Base-by-base conservation (phyloP, 1,284 basidiomycete species). In the Tausonia pullulans region DNA sequence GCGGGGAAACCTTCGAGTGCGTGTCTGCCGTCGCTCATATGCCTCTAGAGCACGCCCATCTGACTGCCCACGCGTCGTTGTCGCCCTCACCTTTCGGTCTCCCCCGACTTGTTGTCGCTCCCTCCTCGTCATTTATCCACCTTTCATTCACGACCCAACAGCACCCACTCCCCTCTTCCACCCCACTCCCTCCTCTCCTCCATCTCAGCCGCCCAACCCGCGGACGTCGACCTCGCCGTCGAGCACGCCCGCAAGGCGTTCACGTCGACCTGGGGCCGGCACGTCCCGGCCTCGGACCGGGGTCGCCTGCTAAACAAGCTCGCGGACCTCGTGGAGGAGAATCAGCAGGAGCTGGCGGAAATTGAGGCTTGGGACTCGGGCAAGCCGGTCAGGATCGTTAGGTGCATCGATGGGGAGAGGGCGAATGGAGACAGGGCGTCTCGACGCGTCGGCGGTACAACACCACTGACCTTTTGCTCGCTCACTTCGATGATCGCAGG, bases 181-280 rank as follows among this genome's bases (percentile, higher is more conserved):
- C 27, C 27, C 27, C 27, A 27, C 27, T 27, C 27, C 27, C 27
- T 27, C 27, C 27, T 27, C 27, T 27, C 27, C 27, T 27, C 27
- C 27, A 27, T 27, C 27, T 27, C 27, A 27, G 27, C 27, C 27
- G 27, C 27, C 27, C 27, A 27, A 27, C 27, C 27, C 11, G 51
- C 41, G 11, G 91, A 94, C 75, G 85, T 94, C 70, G 87, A 94
- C 72, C 73, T 79, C 54, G 91, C 91, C 8, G 91, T 94, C 59
- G 81, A 82, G 40, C 88, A 90, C 14, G 92, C 93, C 45, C 83
- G 91, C 69, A 79, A 83, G 62, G 72, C 93, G 4, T 91, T 90
- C 80, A 84, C 86, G 67, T 89, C 86, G 7, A 86, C 87, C 45
- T 96, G 93, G 93, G 93, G 92, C 14, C 86, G 87, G 75, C 89